phyloP scores from a whole-genome alignment of 129 eudicot species.

The carrot (Daucus carota) region DNA sequence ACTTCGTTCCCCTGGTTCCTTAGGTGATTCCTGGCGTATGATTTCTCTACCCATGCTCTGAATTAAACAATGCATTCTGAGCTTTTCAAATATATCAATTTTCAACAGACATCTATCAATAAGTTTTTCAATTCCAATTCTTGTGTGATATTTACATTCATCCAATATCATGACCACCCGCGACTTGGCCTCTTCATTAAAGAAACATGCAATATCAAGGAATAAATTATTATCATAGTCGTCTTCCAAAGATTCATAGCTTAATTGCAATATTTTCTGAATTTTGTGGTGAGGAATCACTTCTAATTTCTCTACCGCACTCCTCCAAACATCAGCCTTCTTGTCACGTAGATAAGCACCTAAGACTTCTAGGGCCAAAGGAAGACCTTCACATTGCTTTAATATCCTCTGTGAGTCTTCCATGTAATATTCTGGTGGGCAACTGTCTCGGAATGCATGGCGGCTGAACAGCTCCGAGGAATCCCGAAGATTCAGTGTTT shows the following conservation, averaged over 20 bases:
- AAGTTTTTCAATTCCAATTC: neutral
- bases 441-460: neutral
- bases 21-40: slow-evolving; percentile 19
- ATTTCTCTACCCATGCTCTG: slow-evolving; percentile 28
- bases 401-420: neutral
- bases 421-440: neutral
- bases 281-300: neutral
- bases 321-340: slow-evolving; percentile 2
- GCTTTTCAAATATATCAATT: neutral
- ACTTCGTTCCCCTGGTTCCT: slow-evolving; percentile 13
- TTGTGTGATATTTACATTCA: neutral
- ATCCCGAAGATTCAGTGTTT: neutral
- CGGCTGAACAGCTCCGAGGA: neutral
- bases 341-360: neutral
- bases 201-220: slow-evolving; percentile 10
- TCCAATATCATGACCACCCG: neutral
- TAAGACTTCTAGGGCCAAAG: neutral
- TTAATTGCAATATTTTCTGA: neutral
- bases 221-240: neutral
- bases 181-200: neutral
- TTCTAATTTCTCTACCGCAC: neutral
- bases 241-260: neutral
- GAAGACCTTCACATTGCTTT: neutral
- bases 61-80: slow-evolving; percentile 5
- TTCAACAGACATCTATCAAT: neutral